Evolutionary conservation across 1,284 basidiomycete genomes (phyloP), one percentile per base, ranked within the genome.

Genomic region (Vanrija sp.): DNA sequence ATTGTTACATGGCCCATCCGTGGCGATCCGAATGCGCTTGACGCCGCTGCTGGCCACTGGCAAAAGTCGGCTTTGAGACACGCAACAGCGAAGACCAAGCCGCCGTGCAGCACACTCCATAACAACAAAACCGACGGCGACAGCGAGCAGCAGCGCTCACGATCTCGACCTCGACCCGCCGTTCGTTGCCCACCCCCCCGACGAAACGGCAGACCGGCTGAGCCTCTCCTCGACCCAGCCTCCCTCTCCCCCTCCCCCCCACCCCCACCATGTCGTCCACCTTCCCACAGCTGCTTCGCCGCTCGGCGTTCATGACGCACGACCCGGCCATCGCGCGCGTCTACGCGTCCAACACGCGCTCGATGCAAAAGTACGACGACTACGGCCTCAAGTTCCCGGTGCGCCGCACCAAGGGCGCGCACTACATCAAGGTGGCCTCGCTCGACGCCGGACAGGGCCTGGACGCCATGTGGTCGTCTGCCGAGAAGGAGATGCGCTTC

Each of bases 281-380:
- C 28, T 74, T 76, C 59, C 69, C 72, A 12, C 60, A 72, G 40
- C 68, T 77, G 26, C 65, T 77, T 26, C 64, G 67, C 43, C 65
- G 68, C 34, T 68, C 72, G 29, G 63, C 67, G 42, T 75, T 77
- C 59, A 65, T 67, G 9, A 60, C 70, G 15, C 70, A 74, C 60
- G 75, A 77, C 62, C 73, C 74, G 6, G 51, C 68, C 34, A 74
- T 77, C 58, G 66, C 72, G 18, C 69, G 75, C 25, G 65, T 77
- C 52, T 77, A 77, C 66, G 68, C 71, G 28, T 66, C 72, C 8
- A 66, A 68, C 15, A 67, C 69, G 7, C 58, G 61, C 43, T 44
- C 60, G 4, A 45, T 51, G 9, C 26, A 23, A 12, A 51, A 60
- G 38, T 61, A 66, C 44, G 66, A 65, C 39, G 75, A 77, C 57